Conservation (phyloP, 2,329 filamentous ascomycete species). For the Lojkania enalia region DNA sequence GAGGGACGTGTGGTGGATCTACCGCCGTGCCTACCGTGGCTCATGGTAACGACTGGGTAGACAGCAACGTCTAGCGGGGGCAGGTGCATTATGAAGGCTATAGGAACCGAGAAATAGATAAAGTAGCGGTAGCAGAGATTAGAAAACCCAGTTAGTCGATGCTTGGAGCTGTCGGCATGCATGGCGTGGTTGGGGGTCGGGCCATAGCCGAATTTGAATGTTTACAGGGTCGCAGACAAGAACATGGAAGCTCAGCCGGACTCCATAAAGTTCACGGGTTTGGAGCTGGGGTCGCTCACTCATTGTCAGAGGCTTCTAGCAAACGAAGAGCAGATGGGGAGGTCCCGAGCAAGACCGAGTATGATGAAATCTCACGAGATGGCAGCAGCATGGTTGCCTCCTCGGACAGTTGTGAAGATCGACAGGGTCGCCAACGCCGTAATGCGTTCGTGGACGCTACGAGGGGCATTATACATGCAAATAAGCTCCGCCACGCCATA, state of each 20-base stretch:
- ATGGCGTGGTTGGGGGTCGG: conserved; percentile 21
- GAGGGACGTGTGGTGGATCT: conserved; percentile 28
- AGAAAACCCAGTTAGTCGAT: conserved; percentile 16
- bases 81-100: conserved; percentile 40
- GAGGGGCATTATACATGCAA: conserved; percentile 16
- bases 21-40: conserved; percentile 32
- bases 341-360: conserved; percentile 29
- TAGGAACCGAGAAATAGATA: conserved; percentile 11
- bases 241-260: neutral
- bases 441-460: conserved; percentile 13
- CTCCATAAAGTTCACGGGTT: too few species aligned
- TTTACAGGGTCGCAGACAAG: conserved; percentile 1
- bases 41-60: conserved; percentile 41
- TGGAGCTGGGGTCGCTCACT: neutral
- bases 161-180: conserved; percentile 19
- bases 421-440: conserved; percentile 15
- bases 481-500: conserved; percentile 19
- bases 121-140: conserved; percentile 17
- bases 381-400: conserved; percentile 14
- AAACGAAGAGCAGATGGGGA: conserved; percentile 11
- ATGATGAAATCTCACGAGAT: conserved; percentile 9
- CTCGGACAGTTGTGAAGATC: conserved; percentile 10
- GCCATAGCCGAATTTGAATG: conserved; percentile 22
- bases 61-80: conserved; percentile 40
- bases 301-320: conserved; percentile 9